phyloP scores from a whole-genome alignment of 208 protist species.

The Trypanosoma theileri region DNA sequence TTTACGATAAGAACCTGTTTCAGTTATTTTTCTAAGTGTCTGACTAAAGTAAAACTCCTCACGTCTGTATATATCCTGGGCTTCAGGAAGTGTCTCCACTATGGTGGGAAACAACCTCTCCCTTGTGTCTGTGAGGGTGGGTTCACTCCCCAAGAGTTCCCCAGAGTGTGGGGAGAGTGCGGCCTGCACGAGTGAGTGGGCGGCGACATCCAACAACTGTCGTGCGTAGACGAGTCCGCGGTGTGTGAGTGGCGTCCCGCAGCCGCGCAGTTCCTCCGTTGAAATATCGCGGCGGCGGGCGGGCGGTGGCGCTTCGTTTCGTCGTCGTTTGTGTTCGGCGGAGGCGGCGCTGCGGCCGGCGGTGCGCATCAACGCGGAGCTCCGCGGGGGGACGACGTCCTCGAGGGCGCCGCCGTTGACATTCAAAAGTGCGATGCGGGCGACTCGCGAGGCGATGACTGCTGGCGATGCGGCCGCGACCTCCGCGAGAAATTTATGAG shows the following conservation, averaged over 20 bases:
- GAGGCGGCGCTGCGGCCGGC: constrained; percentile 28
- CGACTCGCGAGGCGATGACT: constrained; percentile 40
- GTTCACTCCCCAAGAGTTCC: constrained; percentile 40
- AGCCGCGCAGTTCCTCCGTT: constrained; percentile 68
- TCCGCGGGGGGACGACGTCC: constrained; percentile 64
- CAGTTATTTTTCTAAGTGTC: constrained; percentile 24
- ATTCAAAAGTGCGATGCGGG: constrained; percentile 41
- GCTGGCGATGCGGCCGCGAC: constrained; percentile 27
- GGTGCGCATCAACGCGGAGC: constrained; percentile 45
- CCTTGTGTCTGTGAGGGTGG: constrained; percentile 26
- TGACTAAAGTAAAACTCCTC: constrained; percentile 38
- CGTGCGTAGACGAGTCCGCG: constrained; percentile 72
- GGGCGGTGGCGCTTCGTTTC: constrained; percentile 1
- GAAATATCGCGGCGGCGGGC: constrained; percentile 55
- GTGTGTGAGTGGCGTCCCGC: constrained; percentile 64
- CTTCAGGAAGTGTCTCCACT: constrained; percentile 43
- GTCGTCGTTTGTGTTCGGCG: constrained; percentile 7
- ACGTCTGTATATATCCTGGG: constrained; percentile 12
- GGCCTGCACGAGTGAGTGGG: constrained; percentile 60
- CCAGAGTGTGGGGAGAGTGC: constrained; percentile 45
- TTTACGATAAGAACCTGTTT: constrained; percentile 9
- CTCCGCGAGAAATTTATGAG: constrained; percentile 28
- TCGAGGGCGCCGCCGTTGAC: constrained; percentile 76
- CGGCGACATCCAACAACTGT: constrained; percentile 59
- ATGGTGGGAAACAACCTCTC: constrained; percentile 62